Evolutionary conservation across 208 protist species (phyloP).

Genomic region (Acanthamoeba castellanii): DNA sequence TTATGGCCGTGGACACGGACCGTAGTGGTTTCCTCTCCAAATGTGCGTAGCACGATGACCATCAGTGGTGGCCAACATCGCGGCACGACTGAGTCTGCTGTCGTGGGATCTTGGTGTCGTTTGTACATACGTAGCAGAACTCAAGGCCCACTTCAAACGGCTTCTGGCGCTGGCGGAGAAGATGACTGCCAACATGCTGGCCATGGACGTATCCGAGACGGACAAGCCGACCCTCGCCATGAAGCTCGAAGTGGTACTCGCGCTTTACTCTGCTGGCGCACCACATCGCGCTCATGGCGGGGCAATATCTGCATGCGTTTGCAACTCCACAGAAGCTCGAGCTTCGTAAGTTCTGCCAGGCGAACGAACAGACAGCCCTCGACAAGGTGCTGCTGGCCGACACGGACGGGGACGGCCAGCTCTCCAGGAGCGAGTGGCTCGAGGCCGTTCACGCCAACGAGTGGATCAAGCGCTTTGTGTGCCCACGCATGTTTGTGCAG

Average conservation of each 20-base stretch:
- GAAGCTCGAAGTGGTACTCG: neutral
- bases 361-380: neutral
- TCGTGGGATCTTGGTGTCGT: too few relatives aligned
- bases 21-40: neutral
- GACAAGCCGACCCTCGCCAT: neutral
- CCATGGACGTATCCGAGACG: neutral
- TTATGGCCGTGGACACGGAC: neutral
- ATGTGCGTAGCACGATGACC: neutral
- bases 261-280: neutral
- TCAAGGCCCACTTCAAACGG: neutral
- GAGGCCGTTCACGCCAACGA: neutral
- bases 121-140: neutral
- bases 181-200: neutral
- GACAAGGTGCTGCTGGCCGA: neutral
- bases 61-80: too few relatives aligned
- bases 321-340: neutral
- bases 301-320: too few relatives aligned
- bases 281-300: too few relatives aligned
- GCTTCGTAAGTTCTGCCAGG: neutral
- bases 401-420: neutral
- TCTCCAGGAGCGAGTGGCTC: neutral
- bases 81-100: too few relatives aligned
- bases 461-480: slow-evolving; percentile 8
- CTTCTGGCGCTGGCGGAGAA: neutral
- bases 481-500: neutral